Evolutionary conservation across 805 yeast genomes (phyloP), one percentile per base, ranked within the genome.

Genomic region (Sugiyamaella americana): DNA sequence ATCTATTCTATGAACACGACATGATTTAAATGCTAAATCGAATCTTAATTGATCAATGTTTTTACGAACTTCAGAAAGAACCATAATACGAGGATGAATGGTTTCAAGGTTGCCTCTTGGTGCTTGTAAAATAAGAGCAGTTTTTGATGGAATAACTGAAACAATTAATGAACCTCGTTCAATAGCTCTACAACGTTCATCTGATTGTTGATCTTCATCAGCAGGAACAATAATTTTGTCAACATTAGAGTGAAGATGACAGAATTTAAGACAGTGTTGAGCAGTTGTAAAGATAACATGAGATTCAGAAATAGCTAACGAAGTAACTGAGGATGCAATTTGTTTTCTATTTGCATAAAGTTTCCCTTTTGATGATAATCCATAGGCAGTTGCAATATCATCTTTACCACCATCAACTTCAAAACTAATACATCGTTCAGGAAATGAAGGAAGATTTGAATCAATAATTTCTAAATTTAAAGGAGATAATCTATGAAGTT

Each of bases 31-130:
- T 0, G 98, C 98, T n/a, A 72, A 72, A 40, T 67, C 69, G 58
- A 83, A 93, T 30, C 78, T 68, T 48, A 66, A 70, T 0, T 70
- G 66, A 29, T 74, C 70, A 51, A 93, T 87, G 54, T 74, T 73
- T 29, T 74, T 71, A 54, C 98, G 76, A 21, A 93, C 94, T 19
- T 83, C 93, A 10, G 85, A 75, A 35, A 93, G 68, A 2, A 91
- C 95, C 84, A 93, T 80, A 40, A 93, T 84, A 63, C 98, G 75
- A 11, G 99, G 98, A 58, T 79, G 82, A 17, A 93, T 84, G 0
- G 98, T 88, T 64, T 93, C 99, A 55, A 93, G 69, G 59, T 93
- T 93, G 51, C 99, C 99, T 62, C 99, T 77, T 49, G 95, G 95
- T 3, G 96, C 96, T 64, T 93, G 96, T 44, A 93, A 70, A 3